Conservation (phyloP, 78 protist genomes). For the Dictyostelium capitatum region DNA sequence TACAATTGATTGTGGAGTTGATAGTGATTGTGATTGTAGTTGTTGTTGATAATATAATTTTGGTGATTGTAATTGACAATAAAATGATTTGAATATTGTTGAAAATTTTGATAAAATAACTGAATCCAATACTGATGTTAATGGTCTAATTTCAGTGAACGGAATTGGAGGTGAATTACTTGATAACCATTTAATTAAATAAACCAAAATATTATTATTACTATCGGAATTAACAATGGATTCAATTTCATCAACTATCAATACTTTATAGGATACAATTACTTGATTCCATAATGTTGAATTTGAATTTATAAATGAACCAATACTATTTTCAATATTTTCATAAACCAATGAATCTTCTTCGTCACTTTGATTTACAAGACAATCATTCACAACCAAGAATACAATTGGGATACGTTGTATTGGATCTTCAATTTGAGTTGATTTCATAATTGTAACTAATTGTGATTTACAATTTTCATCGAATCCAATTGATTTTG, state of each 20-base stretch:
- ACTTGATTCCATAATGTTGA: not conserved
- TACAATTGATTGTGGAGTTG: conserved; percentile 20
- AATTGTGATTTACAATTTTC: not conserved
- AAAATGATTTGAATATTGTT: not conserved
- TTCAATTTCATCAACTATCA: not conserved
- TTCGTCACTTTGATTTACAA: too few species aligned
- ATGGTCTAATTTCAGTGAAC: conserved; percentile 11
- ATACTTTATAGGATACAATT: not conserved
- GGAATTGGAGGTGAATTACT: conserved; percentile 6
- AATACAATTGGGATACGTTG: conserved; percentile 23
- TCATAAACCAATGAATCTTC: not conserved
- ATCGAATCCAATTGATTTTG: conserved; percentile 1
- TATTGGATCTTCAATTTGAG: not conserved
- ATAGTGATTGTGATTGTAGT: not conserved
- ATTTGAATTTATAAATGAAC: conserved; percentile 3
- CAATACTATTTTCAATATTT: not conserved
- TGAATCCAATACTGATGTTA: conserved; percentile 9
- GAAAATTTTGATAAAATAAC: not conserved
- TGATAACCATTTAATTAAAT: not conserved
- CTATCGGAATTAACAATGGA: not conserved
- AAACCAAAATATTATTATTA: not conserved
- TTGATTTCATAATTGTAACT: not conserved
- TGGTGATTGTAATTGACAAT: not conserved
- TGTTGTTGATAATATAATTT: not conserved
- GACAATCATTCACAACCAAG: not conserved